A percentile compares a stretch with the other conserved stretches of the same genome.
phyloP scores from a whole-genome alignment of 257 asterid species.

The Scutellaria baicalensis region DNA sequence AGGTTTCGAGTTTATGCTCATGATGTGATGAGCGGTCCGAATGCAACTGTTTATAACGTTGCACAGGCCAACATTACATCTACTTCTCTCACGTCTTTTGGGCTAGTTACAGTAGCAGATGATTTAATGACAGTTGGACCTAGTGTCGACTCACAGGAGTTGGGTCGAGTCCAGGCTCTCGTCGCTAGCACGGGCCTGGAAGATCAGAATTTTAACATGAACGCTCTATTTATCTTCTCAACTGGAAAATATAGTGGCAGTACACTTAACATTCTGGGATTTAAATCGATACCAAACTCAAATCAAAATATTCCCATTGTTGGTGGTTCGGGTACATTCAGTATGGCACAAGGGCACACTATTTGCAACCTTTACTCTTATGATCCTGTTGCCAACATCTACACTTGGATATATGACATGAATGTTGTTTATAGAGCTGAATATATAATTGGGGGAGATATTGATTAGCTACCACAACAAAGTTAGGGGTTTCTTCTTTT shows the following conservation, averaged over 20 bases:
- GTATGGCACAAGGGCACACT: too few relatives aligned
- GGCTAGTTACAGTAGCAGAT: neutral
- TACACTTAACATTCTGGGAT: neutral
- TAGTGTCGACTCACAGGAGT: neutral
- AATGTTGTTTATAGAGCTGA: too few relatives aligned
- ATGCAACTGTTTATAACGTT: neutral
- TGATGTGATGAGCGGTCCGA: neutral
- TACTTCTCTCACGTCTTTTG: neutral
- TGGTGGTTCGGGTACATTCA: too few relatives aligned
- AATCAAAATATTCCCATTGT: too few relatives aligned
- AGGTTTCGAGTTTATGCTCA: neutral
- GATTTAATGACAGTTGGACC: neutral
- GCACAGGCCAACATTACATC: neutral
- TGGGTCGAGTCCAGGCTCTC: slow-evolving; percentile 10
- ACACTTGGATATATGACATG: too few relatives aligned
- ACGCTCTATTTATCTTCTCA: neutral
- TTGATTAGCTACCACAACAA: too few relatives aligned
- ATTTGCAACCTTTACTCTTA: too few relatives aligned
- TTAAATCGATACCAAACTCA: too few relatives aligned
- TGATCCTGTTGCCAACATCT: too few relatives aligned
- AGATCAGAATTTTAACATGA: neutral
- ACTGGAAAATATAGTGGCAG: neutral
- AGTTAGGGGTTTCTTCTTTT: too few relatives aligned
- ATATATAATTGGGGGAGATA: too few relatives aligned
- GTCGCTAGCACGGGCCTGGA: neutral